Base-by-base conservation (phyloP, 176 grass and related monocot species). In the Carex littledalei region DNA sequence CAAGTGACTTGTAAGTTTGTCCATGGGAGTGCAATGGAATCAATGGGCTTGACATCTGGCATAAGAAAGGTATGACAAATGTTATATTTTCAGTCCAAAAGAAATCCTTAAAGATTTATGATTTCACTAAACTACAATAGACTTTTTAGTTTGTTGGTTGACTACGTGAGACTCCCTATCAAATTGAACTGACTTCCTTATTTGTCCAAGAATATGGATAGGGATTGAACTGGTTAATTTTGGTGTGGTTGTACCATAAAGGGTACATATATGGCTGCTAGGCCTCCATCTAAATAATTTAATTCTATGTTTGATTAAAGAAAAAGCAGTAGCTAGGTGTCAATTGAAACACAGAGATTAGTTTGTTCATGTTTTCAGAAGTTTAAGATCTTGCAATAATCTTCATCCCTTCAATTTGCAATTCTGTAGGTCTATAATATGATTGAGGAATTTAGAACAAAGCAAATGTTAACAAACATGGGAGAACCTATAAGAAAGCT, bases 351-450 rank as follows among this genome's bases (percentile, higher is more conserved):
- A 59, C 32, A 12, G 11, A 55, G 5, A 78, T 55, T 15, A 24
- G 2, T 2, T 50, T 50, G 7, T 74, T 76, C 45, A 47, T 20
- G 37, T 54, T 77, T 24, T 21, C n/a, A 35, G 29, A 55, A 80
- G 21, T 78, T 24, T 26, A 78, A 26, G 11, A 31, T 39, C 73
- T 59, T 84, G 9, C 3, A 39, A 73, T 60, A 39, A 77, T 61
- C 2, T 39, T 21, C 9, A 69, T 80, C 31, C 11, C 71, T 75
- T 76, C 11, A 76, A 74, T 81, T 81, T 86, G 39, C 20, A 47
- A 81, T 43, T 50, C 63, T 87, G 75, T 84, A 98, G 96, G 96
- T 95, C 20, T 95, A 94, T 87, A 93, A 95, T 81, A 95, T 98
- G 93, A 86, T 88, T 56, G 89, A 91, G 81, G 83, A 81, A 67